phyloP scores from a whole-genome alignment of 1,139 yeast species.

The Sugiyamaella novakii region DNA sequence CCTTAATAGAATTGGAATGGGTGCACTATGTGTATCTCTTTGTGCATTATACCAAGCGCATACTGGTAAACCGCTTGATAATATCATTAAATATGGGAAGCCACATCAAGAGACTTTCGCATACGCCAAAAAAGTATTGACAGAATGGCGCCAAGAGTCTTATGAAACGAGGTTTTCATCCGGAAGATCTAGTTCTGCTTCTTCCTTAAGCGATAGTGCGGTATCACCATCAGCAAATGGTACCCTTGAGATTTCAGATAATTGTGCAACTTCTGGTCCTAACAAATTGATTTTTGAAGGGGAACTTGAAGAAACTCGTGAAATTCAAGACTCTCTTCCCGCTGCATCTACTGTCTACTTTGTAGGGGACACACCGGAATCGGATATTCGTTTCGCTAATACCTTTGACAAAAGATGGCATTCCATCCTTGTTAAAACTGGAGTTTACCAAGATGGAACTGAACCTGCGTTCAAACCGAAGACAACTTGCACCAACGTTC shows the following conservation, averaged over 20 bases:
- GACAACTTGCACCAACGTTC: conserved; percentile 67
- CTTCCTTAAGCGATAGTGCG: conserved; percentile 9
- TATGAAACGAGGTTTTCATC: conserved; percentile 47
- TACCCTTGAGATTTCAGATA: conserved; percentile 37
- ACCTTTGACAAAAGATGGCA: conserved; percentile 83
- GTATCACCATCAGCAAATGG: conserved; percentile 7
- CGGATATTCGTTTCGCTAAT: conserved; percentile 85
- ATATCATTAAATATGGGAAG: conserved; percentile 76
- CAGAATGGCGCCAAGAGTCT: conserved; percentile 76
- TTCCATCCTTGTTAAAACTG: conserved; percentile 82
- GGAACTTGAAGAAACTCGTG: conserved; percentile 17
- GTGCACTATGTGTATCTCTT: conserved; percentile 81
- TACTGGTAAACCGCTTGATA: conserved; percentile 71
- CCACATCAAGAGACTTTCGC: conserved; percentile 84
- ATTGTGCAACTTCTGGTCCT: conserved; percentile 31
- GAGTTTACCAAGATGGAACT: conserved; percentile 81
- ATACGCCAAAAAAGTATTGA: conserved; percentile 73
- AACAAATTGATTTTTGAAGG: conserved; percentile 26
- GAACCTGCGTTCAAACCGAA: conserved; percentile 78
- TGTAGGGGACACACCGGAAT: conserved; percentile 92
- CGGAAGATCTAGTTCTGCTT: conserved; percentile 6
- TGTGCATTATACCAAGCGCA: conserved; percentile 81
- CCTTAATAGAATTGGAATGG: conserved; percentile 83
- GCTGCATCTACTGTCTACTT: conserved; percentile 85
- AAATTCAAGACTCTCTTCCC: conserved; percentile 51